These are phyloP conservation scores for Podospora appendiculata DNA, from an alignment of 495 filamentous ascomycete species.

Conservation along the genomic window DNA sequence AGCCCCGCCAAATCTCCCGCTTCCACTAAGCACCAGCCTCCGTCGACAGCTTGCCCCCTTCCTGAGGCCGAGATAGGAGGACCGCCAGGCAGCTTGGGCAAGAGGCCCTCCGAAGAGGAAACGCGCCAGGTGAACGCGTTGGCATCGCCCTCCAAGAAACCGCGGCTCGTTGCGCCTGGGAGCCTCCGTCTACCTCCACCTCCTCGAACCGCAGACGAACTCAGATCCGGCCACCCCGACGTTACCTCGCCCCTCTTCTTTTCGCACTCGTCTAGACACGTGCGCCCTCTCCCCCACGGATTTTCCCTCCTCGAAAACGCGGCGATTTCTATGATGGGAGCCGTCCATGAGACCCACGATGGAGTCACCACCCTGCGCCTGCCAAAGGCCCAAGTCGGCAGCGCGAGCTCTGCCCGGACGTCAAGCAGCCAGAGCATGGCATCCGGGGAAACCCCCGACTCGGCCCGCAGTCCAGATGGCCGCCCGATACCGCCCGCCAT, in stretches of 20 bases:
- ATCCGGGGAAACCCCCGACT: constrained; percentile 30
- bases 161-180: constrained; percentile 18
- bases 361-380: constrained; percentile 58
- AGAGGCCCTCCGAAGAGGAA: constrained; percentile 8
- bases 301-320: constrained; percentile 45
- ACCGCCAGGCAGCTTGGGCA: constrained; percentile 3
- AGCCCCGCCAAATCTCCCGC: background rate
- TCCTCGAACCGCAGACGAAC: constrained; percentile 8
- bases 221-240: constrained; percentile 16
- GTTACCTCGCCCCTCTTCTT: constrained; percentile 51
- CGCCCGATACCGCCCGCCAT: constrained; percentile 29
- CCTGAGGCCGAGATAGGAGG: background rate
- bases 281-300: constrained; percentile 42
- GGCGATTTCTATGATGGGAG: constrained; percentile 52
- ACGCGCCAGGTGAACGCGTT: constrained; percentile 1
- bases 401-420: constrained; percentile 16
- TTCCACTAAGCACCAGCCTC: constrained; percentile 1
- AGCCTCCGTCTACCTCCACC: constrained; percentile 16
- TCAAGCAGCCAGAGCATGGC: constrained; percentile 40
- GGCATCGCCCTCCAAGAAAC: constrained; percentile 17
- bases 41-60: background rate
- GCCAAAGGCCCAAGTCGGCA: constrained; percentile 42
- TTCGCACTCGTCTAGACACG: constrained; percentile 37
- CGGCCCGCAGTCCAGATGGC: constrained; percentile 34
- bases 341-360: constrained; percentile 38